Evolutionary conservation across 2,329 filamentous ascomycete species (phyloP).

Genomic region (Diaporthe sp.): DNA sequence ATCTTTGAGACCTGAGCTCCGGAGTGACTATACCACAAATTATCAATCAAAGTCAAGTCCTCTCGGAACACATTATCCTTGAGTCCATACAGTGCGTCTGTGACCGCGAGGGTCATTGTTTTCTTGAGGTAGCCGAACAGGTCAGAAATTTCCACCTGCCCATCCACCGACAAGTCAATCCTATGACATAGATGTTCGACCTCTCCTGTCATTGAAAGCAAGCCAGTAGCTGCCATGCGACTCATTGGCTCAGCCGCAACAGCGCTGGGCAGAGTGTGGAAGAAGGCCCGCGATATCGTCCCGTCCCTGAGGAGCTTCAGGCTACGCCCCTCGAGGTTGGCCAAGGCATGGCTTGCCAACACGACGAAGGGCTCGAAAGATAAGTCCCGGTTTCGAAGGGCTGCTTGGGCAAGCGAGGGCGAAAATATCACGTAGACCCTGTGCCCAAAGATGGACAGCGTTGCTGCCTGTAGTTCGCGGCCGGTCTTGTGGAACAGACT

Average conservation of each 20-base stretch:
- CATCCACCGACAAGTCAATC: not conserved
- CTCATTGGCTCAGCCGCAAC: conserved; percentile 10
- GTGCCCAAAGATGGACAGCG: conserved; percentile 5
- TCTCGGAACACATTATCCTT: not conserved
- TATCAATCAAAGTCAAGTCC: not conserved
- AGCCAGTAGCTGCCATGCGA: conserved; percentile 15
- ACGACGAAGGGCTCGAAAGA: conserved; percentile 16
- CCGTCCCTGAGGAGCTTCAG: conserved; percentile 7
- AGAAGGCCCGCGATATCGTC: conserved; percentile 16
- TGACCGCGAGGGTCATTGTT: conserved; percentile 1
- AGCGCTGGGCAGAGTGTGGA: not conserved
- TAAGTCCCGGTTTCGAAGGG: not conserved
- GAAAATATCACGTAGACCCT: conserved; percentile 9
- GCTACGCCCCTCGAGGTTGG: conserved; percentile 15
- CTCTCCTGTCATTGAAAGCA: conserved; percentile 14
- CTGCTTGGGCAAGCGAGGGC: conserved; percentile 8
- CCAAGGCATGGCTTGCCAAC: conserved; percentile 18
- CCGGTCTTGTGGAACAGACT: conserved; percentile 7
- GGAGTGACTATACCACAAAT: not conserved
- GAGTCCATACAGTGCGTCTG: not conserved
- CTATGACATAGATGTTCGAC: not conserved
- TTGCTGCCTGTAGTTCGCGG: not conserved
- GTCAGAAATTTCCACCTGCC: not conserved
- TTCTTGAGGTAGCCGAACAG: not conserved
- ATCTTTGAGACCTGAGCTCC: not conserved